These are phyloP conservation scores for Epichloe sibirici DNA, from an alignment of 2,329 filamentous ascomycete species.

Conservation along the genomic window DNA sequence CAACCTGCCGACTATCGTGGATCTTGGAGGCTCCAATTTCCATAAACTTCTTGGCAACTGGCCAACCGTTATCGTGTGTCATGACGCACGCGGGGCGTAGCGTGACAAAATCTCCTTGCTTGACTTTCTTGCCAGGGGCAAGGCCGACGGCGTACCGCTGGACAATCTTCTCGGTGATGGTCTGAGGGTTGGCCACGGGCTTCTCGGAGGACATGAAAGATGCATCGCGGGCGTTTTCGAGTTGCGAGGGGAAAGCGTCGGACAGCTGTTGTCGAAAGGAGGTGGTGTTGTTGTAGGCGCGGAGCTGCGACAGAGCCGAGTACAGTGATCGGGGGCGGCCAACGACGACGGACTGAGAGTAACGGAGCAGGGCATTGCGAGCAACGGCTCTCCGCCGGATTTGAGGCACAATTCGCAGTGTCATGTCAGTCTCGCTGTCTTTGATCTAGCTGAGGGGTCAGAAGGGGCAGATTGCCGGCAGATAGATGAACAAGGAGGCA, in stretches of 20 bases:
- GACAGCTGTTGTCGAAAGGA: not conserved
- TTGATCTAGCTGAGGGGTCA: too few species aligned
- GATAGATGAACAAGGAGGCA: too few species aligned
- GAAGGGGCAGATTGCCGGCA: too few species aligned
- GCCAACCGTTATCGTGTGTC: conserved; percentile 79
- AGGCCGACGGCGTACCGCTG: conserved; percentile 71
- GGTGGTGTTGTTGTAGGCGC: not conserved
- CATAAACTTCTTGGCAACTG: conserved; percentile 65
- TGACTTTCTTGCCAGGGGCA: conserved; percentile 60
- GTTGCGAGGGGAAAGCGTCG: conserved; percentile 51
- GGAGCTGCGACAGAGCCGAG: not conserved
- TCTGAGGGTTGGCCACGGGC: conserved; percentile 5
- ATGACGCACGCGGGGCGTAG: conserved; percentile 64
- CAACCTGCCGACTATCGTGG: conserved; percentile 58
- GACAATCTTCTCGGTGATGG: conserved; percentile 80
- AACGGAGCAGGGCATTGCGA: not conserved
- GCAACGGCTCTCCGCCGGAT: not conserved
- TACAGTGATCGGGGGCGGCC: not conserved
- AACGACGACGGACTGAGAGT: not conserved
- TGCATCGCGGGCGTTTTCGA: conserved; percentile 38
- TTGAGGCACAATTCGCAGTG: not conserved
- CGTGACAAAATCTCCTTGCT: conserved; percentile 72
- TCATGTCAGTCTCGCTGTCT: too few species aligned
- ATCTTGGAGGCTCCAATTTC: conserved; percentile 64
- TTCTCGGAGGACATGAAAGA: conserved; percentile 37